phyloP scores from a whole-genome alignment of 2,329 filamentous ascomycete genomes.

The Penicillium sp. region DNA sequence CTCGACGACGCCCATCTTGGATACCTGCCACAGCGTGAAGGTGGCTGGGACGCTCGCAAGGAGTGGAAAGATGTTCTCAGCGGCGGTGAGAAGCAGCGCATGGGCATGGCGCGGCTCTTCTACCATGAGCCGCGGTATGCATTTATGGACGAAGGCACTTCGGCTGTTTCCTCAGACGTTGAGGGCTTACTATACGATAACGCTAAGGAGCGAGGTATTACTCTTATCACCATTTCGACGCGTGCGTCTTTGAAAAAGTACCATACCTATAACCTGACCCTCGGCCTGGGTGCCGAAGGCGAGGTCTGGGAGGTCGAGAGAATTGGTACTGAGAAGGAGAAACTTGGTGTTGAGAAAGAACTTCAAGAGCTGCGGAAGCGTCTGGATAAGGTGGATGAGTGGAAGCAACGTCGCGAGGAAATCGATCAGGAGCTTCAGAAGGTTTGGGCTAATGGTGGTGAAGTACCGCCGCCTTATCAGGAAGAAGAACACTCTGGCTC shows the following conservation, averaged over 20 bases:
- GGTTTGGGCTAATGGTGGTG: conserved; percentile 56
- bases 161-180: conserved; percentile 89
- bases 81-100: conserved; percentile 94
- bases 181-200: conserved; percentile 91
- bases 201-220: conserved; percentile 90
- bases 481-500: conserved; percentile 17
- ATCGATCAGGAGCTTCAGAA: conserved; percentile 77
- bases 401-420: conserved; percentile 73
- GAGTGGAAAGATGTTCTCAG: conserved; percentile 99
- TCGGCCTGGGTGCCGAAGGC: conserved; percentile 77
- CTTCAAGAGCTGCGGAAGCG: conserved; percentile 78
- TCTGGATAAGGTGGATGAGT: conserved; percentile 75
- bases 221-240: conserved; percentile 92
- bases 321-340: conserved; percentile 90
- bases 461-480: conserved; percentile 39
- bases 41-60: conserved; percentile 93
- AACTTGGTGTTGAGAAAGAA: conserved; percentile 89
- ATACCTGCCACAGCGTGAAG: conserved; percentile 87
- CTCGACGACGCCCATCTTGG: conserved; percentile 82
- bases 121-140: conserved; percentile 96
- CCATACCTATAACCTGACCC: conserved; percentile 83
- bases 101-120: conserved; percentile 83
- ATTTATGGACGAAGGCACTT: conserved; percentile 93
- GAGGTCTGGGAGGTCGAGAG: conserved; percentile 89
- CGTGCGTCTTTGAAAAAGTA: conserved; percentile 93